These are phyloP conservation scores for Aspergillus transmontanensis DNA, from an alignment of 2,329 filamentous ascomycete genomes.

Conservation along the genomic window DNA sequence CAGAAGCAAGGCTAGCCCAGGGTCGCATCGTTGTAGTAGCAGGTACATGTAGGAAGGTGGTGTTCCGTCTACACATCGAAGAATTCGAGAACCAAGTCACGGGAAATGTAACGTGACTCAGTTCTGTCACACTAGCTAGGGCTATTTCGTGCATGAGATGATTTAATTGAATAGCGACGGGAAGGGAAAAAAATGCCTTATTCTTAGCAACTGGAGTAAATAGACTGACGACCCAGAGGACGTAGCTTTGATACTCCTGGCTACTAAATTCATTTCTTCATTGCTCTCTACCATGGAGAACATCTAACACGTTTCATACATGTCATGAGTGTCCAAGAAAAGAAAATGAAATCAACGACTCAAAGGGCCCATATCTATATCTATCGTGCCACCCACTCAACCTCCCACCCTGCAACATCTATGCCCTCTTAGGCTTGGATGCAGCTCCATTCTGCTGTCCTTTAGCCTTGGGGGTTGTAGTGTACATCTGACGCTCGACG, in stretches of 20 bases:
- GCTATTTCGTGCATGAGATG: background rate
- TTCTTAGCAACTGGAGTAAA: background rate
- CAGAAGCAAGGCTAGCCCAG: too few species aligned
- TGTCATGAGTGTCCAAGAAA: slow-evolving; percentile 18
- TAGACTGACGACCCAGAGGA: background rate
- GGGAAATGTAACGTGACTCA: background rate
- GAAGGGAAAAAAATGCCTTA: too few species aligned
- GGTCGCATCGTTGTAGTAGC: background rate
- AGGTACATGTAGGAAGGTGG: background rate
- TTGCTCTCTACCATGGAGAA: slow-evolving; percentile 17
- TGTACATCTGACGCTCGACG: slow-evolving; percentile 69
- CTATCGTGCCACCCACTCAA: slow-evolving; percentile 23
- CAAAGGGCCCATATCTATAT: slow-evolving; percentile 21
- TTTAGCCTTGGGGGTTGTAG: slow-evolving; percentile 21
- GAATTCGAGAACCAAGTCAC: background rate
- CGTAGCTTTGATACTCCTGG: background rate
- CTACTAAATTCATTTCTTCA: slow-evolving; percentile 12
- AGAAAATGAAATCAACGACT: slow-evolving; percentile 6
- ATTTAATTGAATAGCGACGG: background rate
- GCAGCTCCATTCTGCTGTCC: slow-evolving; percentile 33
- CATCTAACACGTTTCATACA: slow-evolving; percentile 23
- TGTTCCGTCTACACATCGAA: background rate
- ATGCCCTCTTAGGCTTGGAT: slow-evolving; percentile 41
- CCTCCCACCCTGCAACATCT: slow-evolving; percentile 21
- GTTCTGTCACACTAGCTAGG: too few species aligned